Percentiles rank a stretch among this genome's conserved stretches.
Conservation (phyloP, 768 basidiomycete species). For the Russula brevipes region DNA sequence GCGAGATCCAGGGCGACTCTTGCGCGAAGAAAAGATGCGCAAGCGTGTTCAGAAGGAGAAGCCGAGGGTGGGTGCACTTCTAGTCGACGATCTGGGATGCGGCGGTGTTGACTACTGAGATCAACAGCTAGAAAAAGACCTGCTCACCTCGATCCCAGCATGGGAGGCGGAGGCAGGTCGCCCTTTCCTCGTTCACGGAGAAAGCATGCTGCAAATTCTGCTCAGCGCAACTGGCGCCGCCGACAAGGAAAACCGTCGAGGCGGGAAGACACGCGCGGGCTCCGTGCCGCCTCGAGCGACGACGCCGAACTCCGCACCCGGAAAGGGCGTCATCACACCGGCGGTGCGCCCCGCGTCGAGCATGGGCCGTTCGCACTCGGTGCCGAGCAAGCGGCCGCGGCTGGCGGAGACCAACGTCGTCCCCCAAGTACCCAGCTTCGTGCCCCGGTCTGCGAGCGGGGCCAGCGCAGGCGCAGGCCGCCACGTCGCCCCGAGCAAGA, state of each 20-base stretch:
- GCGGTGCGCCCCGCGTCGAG: constrained; percentile 54
- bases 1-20: constrained; percentile 76
- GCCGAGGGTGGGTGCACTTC: constrained; percentile 61
- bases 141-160: constrained; percentile 66
- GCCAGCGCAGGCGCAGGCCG: constrained; percentile 3
- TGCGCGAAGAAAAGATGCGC: constrained; percentile 96
- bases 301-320: constrained; percentile 41
- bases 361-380: constrained; percentile 39
- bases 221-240: constrained; percentile 59
- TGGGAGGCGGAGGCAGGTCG: constrained; percentile 80
- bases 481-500: constrained; percentile 22
- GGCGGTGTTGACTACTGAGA: not conserved
- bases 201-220: constrained; percentile 73
- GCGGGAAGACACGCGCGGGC: constrained; percentile 38
- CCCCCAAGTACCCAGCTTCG: constrained; percentile 32
- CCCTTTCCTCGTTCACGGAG: constrained; percentile 80
- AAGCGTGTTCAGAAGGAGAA: constrained; percentile 91
- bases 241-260: constrained; percentile 68
- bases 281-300: constrained; percentile 59
- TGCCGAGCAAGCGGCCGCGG: constrained; percentile 60
- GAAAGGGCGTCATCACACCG: constrained; percentile 52
- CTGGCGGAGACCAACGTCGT: constrained; percentile 39
- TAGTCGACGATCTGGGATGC: not conserved
- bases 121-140: constrained; percentile 78
- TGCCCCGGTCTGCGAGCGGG: constrained; percentile 14